Percentiles rank a stretch among this genome's conserved stretches.
These are phyloP conservation scores for Alloteropsis angusta DNA, from an alignment of 202 grass and related monocot species.

Conservation along the genomic window DNA sequence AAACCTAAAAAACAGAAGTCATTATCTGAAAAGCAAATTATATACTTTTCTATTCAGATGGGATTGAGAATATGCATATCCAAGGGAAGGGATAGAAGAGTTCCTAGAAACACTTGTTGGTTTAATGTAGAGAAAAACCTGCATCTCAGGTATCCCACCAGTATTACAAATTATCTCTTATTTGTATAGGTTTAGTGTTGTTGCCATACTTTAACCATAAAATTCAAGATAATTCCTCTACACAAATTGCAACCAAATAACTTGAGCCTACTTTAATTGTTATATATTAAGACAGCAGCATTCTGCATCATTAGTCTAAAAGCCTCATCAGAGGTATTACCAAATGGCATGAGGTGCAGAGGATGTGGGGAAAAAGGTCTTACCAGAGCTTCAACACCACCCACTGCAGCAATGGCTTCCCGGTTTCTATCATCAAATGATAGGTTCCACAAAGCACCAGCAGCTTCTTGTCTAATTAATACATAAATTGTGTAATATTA, in stretches of 20 bases:
- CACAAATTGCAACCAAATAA: conserved; percentile 13
- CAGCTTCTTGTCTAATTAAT: conserved; percentile 88
- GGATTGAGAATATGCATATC: conserved; percentile 6
- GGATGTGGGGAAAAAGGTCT: background rate
- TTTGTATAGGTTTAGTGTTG: background rate
- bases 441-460: conserved; percentile 98
- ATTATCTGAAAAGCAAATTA: conserved; percentile 26
- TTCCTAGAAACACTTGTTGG: background rate
- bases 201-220: background rate
- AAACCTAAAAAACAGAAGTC: conserved; percentile 59
- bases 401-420: conserved; percentile 89
- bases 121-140: too few relatives aligned
- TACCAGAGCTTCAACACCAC: conserved; percentile 97
- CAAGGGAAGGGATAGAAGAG: background rate
- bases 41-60: background rate
- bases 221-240: conserved; percentile 10
- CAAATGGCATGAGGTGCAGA: background rate
- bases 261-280: background rate
- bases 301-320: conserved; percentile 12
- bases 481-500: conserved; percentile 15
- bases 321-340: background rate
- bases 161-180: conserved; percentile 3
- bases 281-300: background rate
- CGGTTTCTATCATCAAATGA: conserved; percentile 99
- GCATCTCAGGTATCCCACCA: background rate